phyloP scores from a whole-genome alignment of 345 rosid species.

The Excoecaria agallocha region DNA sequence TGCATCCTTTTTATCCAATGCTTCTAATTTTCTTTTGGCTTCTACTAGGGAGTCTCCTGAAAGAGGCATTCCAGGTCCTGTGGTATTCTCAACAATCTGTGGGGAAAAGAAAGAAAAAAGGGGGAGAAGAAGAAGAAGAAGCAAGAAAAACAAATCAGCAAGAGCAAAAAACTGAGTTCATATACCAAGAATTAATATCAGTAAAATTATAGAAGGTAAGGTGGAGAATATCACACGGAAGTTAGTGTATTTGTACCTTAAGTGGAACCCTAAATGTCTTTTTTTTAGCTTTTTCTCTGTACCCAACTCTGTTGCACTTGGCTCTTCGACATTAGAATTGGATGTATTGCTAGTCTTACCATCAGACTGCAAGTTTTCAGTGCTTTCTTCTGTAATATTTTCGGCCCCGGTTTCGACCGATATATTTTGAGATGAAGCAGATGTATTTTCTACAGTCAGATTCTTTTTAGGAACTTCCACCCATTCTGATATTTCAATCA shows the following conservation, averaged over 20 bases:
- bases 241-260: conserved; percentile 49
- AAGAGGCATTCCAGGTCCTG: conserved; percentile 74
- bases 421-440: conserved; percentile 49
- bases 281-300: conserved; percentile 77
- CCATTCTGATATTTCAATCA: conserved; percentile 93
- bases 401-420: conserved; percentile 50
- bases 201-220: conserved; percentile 7
- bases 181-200: not conserved
- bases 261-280: conserved; percentile 77
- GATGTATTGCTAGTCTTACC: conserved; percentile 36
- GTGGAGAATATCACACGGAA: not conserved
- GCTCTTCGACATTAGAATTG: conserved; percentile 45
- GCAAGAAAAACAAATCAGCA: not conserved
- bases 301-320: conserved; percentile 42
- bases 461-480: conserved; percentile 90
- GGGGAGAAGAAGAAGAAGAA: not conserved
- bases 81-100: conserved; percentile 73
- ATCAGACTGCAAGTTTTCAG: conserved; percentile 47
- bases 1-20: conserved; percentile 75
- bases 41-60: conserved; percentile 62
- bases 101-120: conserved; percentile 6
- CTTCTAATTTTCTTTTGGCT: conserved; percentile 73
- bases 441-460: conserved; percentile 56
- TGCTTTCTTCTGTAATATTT: conserved; percentile 49
- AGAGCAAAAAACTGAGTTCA: not conserved